phyloP scores from a whole-genome alignment of 768 basidiomycete species.

The Trametes sanguinea region DNA sequence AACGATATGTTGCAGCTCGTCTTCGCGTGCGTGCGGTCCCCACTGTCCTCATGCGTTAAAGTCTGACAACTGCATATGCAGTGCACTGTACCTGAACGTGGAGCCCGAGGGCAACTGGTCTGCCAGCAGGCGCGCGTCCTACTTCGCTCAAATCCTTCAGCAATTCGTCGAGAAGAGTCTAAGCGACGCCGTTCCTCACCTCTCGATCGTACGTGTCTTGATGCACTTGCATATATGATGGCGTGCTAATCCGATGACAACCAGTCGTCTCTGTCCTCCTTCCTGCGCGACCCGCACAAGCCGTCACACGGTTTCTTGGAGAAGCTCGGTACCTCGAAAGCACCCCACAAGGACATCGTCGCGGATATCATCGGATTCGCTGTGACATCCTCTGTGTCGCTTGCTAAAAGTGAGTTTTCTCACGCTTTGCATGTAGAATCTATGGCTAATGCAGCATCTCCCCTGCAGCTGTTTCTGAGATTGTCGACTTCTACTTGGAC shows the following conservation, averaged over 20 bases:
- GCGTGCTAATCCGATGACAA: too few relatives aligned
- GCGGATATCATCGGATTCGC: constrained; percentile 49
- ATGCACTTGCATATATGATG: too few relatives aligned
- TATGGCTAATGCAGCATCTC: neutral
- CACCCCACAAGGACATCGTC: constrained; percentile 44
- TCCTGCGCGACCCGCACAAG: constrained; percentile 29
- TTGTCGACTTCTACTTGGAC: constrained; percentile 57
- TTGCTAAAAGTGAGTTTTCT: constrained; percentile 41
- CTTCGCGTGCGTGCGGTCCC: constrained; percentile 24
- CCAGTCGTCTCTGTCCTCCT: constrained; percentile 1
- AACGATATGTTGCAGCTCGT: constrained; percentile 44
- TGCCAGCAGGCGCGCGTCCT: constrained; percentile 32
- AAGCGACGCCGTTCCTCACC: constrained; percentile 7
- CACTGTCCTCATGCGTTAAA: too few relatives aligned
- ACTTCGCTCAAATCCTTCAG: constrained; percentile 36
- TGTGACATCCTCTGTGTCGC: constrained; percentile 48
- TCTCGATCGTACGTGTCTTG: constrained; percentile 1
- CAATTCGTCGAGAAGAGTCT: constrained; percentile 32
- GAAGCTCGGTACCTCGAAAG: constrained; percentile 37
- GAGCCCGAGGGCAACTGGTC: constrained; percentile 39
- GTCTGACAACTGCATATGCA: neutral
- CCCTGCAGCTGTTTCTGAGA: constrained; percentile 42
- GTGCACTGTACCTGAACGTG: constrained; percentile 34
- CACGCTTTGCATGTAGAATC: neutral
- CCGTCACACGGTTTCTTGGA: constrained; percentile 43